Percentiles rank a stretch among this genome's conserved stretches.
Conservation (phyloP, 2,329 filamentous ascomycete species). For the Botrytis tulipae region DNA sequence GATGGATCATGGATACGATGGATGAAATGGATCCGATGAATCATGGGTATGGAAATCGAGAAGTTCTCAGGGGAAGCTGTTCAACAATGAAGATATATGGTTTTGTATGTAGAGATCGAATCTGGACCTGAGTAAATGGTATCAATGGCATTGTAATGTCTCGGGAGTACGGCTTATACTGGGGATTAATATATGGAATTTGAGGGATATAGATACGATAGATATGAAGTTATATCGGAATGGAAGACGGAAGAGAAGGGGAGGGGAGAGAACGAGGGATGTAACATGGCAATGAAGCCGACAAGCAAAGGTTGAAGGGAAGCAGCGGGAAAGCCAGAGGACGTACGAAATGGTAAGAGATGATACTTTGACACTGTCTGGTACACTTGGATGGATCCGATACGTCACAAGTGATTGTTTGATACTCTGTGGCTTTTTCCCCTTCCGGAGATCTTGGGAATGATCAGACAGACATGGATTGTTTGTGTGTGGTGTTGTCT, state of each 20-base stretch:
- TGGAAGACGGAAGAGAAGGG: not conserved
- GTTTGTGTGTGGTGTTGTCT: not conserved
- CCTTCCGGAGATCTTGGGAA: not conserved
- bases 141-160: not conserved
- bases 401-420: not conserved
- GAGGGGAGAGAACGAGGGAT: no score
- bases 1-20: not conserved
- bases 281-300: not conserved
- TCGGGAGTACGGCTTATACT: not conserved
- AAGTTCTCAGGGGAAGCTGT: not conserved
- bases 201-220: not conserved
- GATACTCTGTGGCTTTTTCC: slow-evolving; percentile 6
- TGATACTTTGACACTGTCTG: not conserved
- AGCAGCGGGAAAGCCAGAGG: not conserved
- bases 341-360: not conserved
- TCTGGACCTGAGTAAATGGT: not conserved
- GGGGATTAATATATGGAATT: not conserved
- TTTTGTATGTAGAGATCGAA: not conserved
- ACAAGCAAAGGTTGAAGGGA: not conserved
- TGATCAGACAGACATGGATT: not conserved
- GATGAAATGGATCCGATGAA: not conserved
- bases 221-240: not conserved
- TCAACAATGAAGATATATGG: not conserved
- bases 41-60: not conserved
- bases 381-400: not conserved